Conservation (phyloP, 352 stramenopile species). For the Albugo candida region DNA sequence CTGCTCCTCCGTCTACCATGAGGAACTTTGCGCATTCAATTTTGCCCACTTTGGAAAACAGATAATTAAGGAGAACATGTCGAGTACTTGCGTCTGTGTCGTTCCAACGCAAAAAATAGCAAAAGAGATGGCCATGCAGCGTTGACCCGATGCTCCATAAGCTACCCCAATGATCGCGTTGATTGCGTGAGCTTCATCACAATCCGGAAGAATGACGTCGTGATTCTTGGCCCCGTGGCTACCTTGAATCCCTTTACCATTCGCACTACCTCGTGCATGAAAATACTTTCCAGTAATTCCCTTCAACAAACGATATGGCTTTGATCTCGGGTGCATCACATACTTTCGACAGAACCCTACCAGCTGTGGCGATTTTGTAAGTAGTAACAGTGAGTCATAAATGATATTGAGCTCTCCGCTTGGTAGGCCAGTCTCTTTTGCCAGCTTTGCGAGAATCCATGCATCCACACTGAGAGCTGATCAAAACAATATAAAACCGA, state of each 20-base stretch:
- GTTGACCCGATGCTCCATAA: slow-evolving; percentile 92
- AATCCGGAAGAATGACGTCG: slow-evolving; percentile 90
- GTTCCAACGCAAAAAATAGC: slow-evolving; percentile 91
- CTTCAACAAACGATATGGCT: slow-evolving; percentile 93
- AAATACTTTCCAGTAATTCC: slow-evolving; percentile 89
- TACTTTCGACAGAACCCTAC: no score
- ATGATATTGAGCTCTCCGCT: slow-evolving; percentile 83
- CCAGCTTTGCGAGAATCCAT: slow-evolving; percentile 81
- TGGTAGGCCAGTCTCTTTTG: slow-evolving; percentile 86
- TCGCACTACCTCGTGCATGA: slow-evolving; percentile 62
- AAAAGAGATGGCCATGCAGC: slow-evolving; percentile 94
- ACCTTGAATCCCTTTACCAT: slow-evolving; percentile 89
- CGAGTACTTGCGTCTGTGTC: slow-evolving; percentile 71
- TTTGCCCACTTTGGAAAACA: slow-evolving; percentile 38
- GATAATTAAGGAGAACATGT: not conserved
- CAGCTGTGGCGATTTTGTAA: no score
- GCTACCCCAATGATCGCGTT: slow-evolving; percentile 78
- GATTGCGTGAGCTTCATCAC: slow-evolving; percentile 79
- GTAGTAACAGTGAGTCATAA: not conserved
- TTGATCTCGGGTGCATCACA: slow-evolving; percentile 87
- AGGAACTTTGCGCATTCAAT: slow-evolving; percentile 81
- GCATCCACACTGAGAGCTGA: not conserved
- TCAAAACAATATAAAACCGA: slow-evolving; percentile 1
- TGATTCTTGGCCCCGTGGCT: slow-evolving; percentile 98
- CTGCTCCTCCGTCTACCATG: slow-evolving; percentile 79